phyloP scores from a whole-genome alignment of 2,329 filamentous ascomycete species.

The Colletotrichum lindemuthianum region DNA sequence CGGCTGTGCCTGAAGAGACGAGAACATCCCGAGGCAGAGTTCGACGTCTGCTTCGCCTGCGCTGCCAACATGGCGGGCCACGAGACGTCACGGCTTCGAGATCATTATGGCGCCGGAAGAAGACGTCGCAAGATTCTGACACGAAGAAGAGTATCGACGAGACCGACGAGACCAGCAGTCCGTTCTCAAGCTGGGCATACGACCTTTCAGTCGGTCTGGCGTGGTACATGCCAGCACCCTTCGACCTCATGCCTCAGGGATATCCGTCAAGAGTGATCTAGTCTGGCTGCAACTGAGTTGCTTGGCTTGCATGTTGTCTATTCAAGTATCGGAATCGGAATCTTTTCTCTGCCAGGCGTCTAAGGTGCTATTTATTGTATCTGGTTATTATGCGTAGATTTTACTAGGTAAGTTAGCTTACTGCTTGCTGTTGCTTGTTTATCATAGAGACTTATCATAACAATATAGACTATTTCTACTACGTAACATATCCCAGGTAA shows the following conservation, averaged over 20 bases:
- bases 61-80: background rate
- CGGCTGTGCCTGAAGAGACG: background rate
- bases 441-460: too few relatives aligned
- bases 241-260: slow-evolving; percentile 12
- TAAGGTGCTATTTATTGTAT: too few relatives aligned
- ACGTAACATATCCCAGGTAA: background rate
- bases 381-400: too few relatives aligned
- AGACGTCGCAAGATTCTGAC: background rate
- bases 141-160: background rate
- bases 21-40: background rate
- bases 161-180: background rate
- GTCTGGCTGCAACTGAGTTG: too few relatives aligned
- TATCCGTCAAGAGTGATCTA: slow-evolving; percentile 9
- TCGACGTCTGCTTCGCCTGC: background rate
- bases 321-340: too few relatives aligned
- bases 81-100: background rate
- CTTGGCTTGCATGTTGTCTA: too few relatives aligned
- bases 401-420: too few relatives aligned
- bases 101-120: background rate
- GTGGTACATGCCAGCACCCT: slow-evolving; percentile 18
- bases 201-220: background rate
- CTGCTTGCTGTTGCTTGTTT: too few relatives aligned
- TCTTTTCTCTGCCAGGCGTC: too few relatives aligned
- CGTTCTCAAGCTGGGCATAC: background rate
- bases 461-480: background rate